Evolutionary conservation across 164 flowering plant species (phyloP), one percentile per base, ranked within the genome.

Genomic region (Piper betle): DNA sequence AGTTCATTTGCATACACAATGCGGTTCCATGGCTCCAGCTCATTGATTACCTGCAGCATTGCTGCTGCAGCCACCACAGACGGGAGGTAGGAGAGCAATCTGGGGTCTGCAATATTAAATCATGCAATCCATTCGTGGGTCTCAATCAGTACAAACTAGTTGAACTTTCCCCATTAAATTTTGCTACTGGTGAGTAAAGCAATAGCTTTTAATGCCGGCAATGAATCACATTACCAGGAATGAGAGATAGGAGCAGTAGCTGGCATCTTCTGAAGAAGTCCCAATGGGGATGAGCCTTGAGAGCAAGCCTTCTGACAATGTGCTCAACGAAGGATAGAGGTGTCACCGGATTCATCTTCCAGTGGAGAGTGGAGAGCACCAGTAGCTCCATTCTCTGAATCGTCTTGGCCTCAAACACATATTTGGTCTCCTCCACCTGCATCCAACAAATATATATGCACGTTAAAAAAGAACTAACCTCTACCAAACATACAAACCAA

Each of bases 341-440:
- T 4, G 87, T 86, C 1, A 84, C 85, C 17, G 88, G 96, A 53
- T 86, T 81, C 96, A 91, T 88, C 82, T 75, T 86, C 97, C 97
- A 91, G 53, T 74, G 64, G 39, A 91, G 84, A 1, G 96, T 77
- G 0, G 93, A 81, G 8, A 91, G 82, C 42, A 91, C 80, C 77
- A 91, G 52, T 64, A 91, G 69, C 80, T 91, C 97, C 91, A 88
- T 91, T 62, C 81, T 83, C 71, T 91, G 87, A 68, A 91, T 81
- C 13, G 85, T 80, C 62, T 82, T 88, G 8, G 96, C 84, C 71
- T 88, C 89, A 60, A 91, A 91, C 46, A 83, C 74, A 59, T 73
- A 86, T 64, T 57, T 71, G 1, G 78, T 65, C 12, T 82, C 88
- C 68, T 78, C 90, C 68, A 86, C 89, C 96, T 88, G 43, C 61